These are phyloP conservation scores for Strigomonas culicis DNA, from an alignment of 208 protist species.

Conservation along the genomic window DNA sequence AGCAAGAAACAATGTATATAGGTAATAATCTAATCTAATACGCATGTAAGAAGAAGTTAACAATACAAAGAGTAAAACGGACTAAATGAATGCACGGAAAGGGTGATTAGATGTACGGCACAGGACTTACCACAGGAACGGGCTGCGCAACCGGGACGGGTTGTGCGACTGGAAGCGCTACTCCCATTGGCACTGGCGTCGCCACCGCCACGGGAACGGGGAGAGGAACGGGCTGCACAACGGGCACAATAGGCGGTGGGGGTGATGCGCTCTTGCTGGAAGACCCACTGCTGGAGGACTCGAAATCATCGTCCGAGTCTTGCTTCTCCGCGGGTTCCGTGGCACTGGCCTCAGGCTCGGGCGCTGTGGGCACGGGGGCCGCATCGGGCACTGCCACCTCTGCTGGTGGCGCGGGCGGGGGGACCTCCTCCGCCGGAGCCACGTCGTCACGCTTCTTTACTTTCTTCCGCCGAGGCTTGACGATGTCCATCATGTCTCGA, in stretches of 20 bases:
- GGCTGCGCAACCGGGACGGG: conserved; percentile 1
- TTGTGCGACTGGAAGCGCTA: neutral
- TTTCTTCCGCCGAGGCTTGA: conserved; percentile 17
- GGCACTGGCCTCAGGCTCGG: no score
- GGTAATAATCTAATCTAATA: neutral
- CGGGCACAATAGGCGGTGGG: no score
- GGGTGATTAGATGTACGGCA: neutral
- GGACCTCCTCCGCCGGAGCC: neutral
- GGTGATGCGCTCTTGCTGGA: neutral
- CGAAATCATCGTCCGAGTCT: neutral
- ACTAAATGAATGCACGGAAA: neutral
- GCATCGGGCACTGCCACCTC: neutral
- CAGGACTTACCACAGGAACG: neutral
- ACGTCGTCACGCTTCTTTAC: neutral
- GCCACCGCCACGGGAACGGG: neutral
- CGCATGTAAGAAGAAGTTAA: neutral
- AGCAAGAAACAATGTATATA: no score
- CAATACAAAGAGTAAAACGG: neutral
- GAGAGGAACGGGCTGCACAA: neutral
- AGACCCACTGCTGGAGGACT: neutral
- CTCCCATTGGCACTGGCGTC: neutral
- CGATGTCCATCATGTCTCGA: conserved; percentile 17
- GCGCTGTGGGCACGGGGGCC: neutral
- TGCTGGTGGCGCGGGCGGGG: neutral
- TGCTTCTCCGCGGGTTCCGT: no score